phyloP scores from a whole-genome alignment of 768 basidiomycete species.

The Serendipita vermifera region DNA sequence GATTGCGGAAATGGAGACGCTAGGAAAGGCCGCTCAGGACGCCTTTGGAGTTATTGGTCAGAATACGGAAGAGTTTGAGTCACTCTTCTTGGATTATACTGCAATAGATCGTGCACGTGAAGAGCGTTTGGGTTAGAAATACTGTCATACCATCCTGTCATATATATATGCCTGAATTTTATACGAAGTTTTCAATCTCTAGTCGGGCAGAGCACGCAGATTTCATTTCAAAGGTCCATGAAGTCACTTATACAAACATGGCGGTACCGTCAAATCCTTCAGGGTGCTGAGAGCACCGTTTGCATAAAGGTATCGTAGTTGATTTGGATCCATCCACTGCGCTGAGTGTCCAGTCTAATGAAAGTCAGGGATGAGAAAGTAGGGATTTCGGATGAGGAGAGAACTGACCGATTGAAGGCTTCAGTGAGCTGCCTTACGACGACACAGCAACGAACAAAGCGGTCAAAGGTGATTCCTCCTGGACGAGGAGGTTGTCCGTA shows the following conservation, averaged over 20 bases:
- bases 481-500: conserved; percentile 22
- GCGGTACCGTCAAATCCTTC: conserved; percentile 18
- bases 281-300: conserved; percentile 50
- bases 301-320: conserved; percentile 63
- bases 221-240: background rate
- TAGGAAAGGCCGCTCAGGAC: conserved; percentile 71
- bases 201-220: too few relatives aligned
- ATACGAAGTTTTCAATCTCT: background rate
- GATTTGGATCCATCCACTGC: conserved; percentile 54
- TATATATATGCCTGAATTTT: too few relatives aligned
- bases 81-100: conserved; percentile 39
- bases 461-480: conserved; percentile 71
- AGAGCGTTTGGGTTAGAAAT: background rate
- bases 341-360: conserved; percentile 42
- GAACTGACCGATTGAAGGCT: conserved; percentile 35
- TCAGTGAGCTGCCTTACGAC: conserved; percentile 67
- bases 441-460: conserved; percentile 78
- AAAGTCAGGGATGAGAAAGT: background rate
- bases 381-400: background rate
- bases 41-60: conserved; percentile 90
- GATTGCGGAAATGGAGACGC: conserved; percentile 70
- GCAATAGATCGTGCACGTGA: background rate
- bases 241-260: background rate
- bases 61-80: conserved; percentile 68
- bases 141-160: background rate